Evolutionary conservation across 768 basidiomycete species (phyloP), one percentile per base, ranked within the genome.

Genomic region (Sarcomyxa edulis): DNA sequence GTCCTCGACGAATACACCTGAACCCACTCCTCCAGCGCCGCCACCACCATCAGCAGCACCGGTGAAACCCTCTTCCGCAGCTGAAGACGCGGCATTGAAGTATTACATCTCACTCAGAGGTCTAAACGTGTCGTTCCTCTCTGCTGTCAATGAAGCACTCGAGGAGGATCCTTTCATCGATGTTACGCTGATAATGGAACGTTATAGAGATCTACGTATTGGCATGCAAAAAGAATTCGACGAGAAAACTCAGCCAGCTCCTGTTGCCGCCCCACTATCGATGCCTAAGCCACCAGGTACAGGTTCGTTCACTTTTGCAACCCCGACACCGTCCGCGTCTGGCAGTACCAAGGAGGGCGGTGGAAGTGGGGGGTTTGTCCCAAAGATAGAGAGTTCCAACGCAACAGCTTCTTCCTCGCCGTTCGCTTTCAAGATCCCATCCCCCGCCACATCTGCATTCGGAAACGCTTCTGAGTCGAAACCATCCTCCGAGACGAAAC

Each of bases 71-170:
- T 47, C 46, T 46, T 61, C 47, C 44, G 57, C 46, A n/a, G 52
- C 58, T 25, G 50, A 61, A 22, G 48, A 49, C 11, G 44, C 50
- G 18, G 66, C 69, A 24, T 48, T 76, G 11, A 73, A 74, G 37
- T 86, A 81, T 52, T 86, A 77, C 60, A 74, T 63, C 27, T 73
- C 77, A 18, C 69, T 89, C n/a, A 78, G 86, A 24, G 85, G 84
- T 10, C 68, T 89, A 28, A 89, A 89, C 50, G 58, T 71, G 23
- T 84, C 82, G 2, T 64, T 88, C 43, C 53, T 83, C 16, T 62
- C 71, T n/a, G 69, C 74, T 10, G 54, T 85, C 38, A 65, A 72
- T 21, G 71, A 72, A 42, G 72, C 75, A 15, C 64, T 84, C 15
- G 74, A 82, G 34, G 62, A 70, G 11, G 84, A 89, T 58, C 81